phyloP scores from a whole-genome alignment of 1,284 basidiomycete species.

The Austroboletus novae-zelandiae region DNA sequence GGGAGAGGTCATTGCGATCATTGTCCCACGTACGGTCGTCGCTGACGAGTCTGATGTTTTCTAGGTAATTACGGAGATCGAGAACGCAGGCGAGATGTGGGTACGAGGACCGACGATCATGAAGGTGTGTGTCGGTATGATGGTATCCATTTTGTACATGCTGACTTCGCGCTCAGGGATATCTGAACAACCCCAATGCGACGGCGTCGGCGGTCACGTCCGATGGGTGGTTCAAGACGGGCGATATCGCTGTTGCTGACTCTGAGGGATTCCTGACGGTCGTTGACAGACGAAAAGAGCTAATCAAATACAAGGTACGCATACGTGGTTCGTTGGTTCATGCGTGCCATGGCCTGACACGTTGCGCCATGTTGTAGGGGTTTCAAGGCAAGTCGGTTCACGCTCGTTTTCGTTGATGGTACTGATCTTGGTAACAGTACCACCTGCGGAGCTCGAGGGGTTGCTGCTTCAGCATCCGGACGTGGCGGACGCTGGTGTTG shows the following conservation, averaged over 20 bases:
- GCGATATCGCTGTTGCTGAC: slow-evolving; percentile 68
- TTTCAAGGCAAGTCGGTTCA: slow-evolving; percentile 54
- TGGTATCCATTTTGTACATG: background rate
- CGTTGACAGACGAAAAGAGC: slow-evolving; percentile 73
- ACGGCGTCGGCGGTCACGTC: slow-evolving; percentile 65
- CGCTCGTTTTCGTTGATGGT: background rate
- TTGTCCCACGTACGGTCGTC: background rate
- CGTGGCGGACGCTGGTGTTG: slow-evolving; percentile 71
- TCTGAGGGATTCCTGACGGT: slow-evolving; percentile 64
- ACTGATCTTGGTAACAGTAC: slow-evolving; percentile 44
- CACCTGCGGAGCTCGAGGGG: slow-evolving; percentile 81
- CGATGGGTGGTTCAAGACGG: slow-evolving; percentile 84
- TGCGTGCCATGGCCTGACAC: too few relatives aligned
- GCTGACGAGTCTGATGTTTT: background rate
- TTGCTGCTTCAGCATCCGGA: slow-evolving; percentile 71
- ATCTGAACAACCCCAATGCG: slow-evolving; percentile 64
- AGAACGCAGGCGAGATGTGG: slow-evolving; percentile 74
- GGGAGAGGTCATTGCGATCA: slow-evolving; percentile 35
- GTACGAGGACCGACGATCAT: slow-evolving; percentile 75
- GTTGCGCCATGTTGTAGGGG: slow-evolving; percentile 36
- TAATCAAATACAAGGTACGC: slow-evolving; percentile 78
- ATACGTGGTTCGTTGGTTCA: too few relatives aligned
- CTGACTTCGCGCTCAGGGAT: slow-evolving; percentile 42
- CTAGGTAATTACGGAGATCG: slow-evolving; percentile 27
- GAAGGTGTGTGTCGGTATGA: slow-evolving; percentile 50